A percentile compares a stretch with the other conserved stretches of the same genome.
phyloP scores from a whole-genome alignment of 2,329 filamentous ascomycete species.

The Endocalyx cinctus region DNA sequence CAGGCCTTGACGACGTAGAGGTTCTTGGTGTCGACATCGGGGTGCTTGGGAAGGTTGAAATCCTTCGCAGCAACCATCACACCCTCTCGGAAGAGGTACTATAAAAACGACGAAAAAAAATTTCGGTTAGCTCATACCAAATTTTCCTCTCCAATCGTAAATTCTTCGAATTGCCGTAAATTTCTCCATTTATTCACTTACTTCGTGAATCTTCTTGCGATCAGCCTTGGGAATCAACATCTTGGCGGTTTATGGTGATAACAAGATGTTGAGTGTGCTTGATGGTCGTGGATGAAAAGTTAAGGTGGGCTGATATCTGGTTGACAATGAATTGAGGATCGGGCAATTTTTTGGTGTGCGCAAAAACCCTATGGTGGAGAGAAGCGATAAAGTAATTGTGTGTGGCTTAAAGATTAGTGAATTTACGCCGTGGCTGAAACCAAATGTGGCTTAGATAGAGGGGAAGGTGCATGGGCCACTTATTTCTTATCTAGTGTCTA shows the following conservation, averaged over 20 bases:
- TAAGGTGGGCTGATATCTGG: constrained; percentile 4
- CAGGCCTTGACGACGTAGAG: constrained; percentile 98
- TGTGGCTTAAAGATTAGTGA: constrained; percentile 3
- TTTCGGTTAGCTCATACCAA: constrained; percentile 24
- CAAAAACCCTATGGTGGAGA: constrained; percentile 27
- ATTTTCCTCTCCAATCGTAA: no score
- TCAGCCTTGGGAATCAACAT: constrained; percentile 99
- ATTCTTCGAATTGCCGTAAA: no score
- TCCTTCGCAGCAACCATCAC: constrained; percentile 99
- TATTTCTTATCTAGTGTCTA: no score
- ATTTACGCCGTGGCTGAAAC: constrained; percentile 18
- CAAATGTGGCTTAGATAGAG: no score
- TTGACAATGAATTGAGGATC: constrained; percentile 22
- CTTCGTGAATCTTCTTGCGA: constrained; percentile 99
- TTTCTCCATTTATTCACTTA: no score
- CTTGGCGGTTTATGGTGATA: constrained; percentile 53
- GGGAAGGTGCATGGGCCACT: no score
- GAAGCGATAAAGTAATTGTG: constrained; percentile 13
- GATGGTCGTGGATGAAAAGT: constrained; percentile 19
- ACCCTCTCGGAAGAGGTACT: constrained; percentile 95
- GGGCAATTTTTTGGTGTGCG: constrained; percentile 27
- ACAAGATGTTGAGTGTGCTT: constrained; percentile 47
- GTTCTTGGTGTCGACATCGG: constrained; percentile 99
- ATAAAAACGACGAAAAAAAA: constrained; percentile 24
- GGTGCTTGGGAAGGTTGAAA: constrained; percentile 97